Base-by-base conservation (phyloP, 352 stramenopile species). In the Blastocystis sp. region DNA sequence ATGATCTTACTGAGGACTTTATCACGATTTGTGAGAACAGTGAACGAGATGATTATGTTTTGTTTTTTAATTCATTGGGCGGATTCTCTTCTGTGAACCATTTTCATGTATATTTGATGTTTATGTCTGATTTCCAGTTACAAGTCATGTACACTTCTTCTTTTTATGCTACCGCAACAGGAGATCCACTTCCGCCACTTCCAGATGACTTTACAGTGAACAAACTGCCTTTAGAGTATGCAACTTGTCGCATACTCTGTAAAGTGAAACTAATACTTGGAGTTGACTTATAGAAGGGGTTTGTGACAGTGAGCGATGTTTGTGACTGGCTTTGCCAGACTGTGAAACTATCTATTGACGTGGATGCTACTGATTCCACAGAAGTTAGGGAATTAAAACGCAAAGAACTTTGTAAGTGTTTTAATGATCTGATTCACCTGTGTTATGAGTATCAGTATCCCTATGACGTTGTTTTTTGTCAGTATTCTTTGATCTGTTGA, bases 81-180 rank as follows among this genome's bases (percentile, higher is more conserved):
- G 73, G 73, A 0, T 84, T 84, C 30, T 84, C 73, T 42, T 84
- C 73, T 15, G 73, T 84, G n/a, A 84, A 84, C 30, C 73, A 84
- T n/a, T 57, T 84, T 44, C 73, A 84, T 27, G 73, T 84, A 35
- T 24, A 5, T 15, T 40, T 27, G 19, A 13, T 53, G 22, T 19
- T 42, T 24, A 19, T n/a, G 22, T 44, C 4, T 48, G 5, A 84
- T 13, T 11, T 19, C 60, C 68, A 84, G 73, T 84, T 68, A 22
- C 73, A 84, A 53, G 73, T 84, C n/a, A 84, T 84, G 73, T 84
- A 84, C 51, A 51, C 73, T 53, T 84, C 73, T 1, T 84, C 73
- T 37, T 84, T 84, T 48, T 84, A 84, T 42, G 73, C 73, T 19
- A 84, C 73, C 1, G 51, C 51, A 13, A 53, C 73, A 22, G 24